These are phyloP conservation scores for Tolypocladium guangdongense DNA, from an alignment of 2,329 filamentous ascomycete species.

Conservation along the genomic window DNA sequence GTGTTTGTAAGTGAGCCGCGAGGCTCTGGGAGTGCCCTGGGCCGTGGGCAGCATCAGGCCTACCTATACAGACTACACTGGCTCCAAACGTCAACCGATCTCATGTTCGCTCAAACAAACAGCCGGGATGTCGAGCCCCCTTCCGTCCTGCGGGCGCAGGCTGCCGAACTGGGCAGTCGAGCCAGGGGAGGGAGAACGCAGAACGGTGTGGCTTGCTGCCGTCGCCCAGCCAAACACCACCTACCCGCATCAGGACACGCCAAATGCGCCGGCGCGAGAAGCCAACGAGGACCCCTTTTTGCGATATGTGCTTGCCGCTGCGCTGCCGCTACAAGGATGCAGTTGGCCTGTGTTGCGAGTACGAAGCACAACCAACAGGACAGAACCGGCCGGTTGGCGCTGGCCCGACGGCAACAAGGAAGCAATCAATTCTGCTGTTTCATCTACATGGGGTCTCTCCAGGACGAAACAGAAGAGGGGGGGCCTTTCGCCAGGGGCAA, in stretches of 20 bases:
- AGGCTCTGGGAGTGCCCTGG: background rate
- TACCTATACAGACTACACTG: no score
- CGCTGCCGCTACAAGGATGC: background rate
- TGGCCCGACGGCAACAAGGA: background rate
- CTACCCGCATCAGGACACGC: background rate
- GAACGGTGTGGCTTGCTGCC: constrained; percentile 1
- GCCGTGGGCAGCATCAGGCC: background rate
- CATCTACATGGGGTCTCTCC: background rate
- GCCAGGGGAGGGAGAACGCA: no score
- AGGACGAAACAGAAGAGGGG: background rate
- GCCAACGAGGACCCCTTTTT: background rate
- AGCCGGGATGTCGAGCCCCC: background rate
- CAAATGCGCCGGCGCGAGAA: background rate
- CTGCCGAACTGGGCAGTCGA: background rate
- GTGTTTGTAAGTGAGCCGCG: background rate
- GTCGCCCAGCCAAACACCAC: background rate
- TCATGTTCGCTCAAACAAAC: no score
- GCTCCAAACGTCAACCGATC: no score
- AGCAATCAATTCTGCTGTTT: background rate
- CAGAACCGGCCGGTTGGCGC: background rate
- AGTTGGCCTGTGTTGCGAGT: background rate
- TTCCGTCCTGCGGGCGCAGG: background rate
- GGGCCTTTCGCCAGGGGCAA: background rate
- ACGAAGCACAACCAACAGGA: background rate
- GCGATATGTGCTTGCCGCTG: no score